Base-by-base conservation (phyloP, 768 basidiomycete genomes). In the Auricularia heimuer region DNA sequence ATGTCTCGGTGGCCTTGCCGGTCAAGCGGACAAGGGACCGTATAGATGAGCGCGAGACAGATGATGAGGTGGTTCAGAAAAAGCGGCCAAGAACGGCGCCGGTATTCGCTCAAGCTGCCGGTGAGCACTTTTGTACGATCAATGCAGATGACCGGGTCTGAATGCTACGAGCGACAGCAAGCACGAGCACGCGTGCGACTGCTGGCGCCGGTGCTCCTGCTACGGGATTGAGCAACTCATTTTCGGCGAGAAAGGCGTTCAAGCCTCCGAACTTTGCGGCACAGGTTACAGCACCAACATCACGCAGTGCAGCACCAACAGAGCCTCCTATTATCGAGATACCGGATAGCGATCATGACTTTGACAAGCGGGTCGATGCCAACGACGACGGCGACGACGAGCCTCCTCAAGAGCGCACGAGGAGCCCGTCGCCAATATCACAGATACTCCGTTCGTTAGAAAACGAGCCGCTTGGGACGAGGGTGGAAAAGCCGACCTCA, bases 211-310 rank as follows among this genome's bases (percentile, higher is more conserved):
- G 58, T 14, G 37, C 61, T 2, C n/a, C 34, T 18, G 33, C 54
- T 18, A 21, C 44, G 24, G 21, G 54, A 21, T 7, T 54, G 42
- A 24, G 39, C 44, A 62, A 36, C 65, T 18, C 54, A 47, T 61
- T 42, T 63, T 21, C 79, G 1, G 83, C 83, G 1, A 78, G 70
- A 42, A 69, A 65, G 42, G 69, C 64, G 14, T 69, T 72, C 67
- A 77, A 75, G 64, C 70, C 71, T 1, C 76, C 79, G 1, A 76
- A 75, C 69, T 77, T 69, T 62, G 71, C 69, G 0, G 71, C 74
- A 6, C 51, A 69, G 4, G 69, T 67, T 61, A 61, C 51, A 18
- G 33, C 62, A 21, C 37, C 54, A 42, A 14, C 39, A 42, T 14
- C 39, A 8, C 7, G 8, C 8, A 42, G 8, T 42, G 39, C 12